Conservation (phyloP, 73 alveolate species). For the Symbiodinium pilosum region DNA sequence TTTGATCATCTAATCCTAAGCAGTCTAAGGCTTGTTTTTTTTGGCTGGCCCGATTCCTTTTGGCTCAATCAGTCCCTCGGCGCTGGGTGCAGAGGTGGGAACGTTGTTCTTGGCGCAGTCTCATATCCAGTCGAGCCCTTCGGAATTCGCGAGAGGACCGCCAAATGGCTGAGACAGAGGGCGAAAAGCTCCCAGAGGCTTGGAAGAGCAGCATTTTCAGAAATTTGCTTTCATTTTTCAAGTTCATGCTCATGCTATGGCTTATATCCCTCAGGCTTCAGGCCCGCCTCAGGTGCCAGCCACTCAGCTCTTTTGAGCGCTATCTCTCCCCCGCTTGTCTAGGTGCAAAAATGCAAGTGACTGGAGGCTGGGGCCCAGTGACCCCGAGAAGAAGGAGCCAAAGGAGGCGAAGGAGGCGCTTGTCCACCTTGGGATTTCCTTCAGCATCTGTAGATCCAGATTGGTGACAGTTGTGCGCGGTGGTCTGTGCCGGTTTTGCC, state of each 20-base stretch:
- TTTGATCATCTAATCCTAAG: no score
- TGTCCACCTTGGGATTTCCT: no score
- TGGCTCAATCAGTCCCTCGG: constrained; percentile 1
- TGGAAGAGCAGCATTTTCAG: no score
- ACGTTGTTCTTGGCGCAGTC: not conserved
- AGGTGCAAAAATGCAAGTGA: not conserved
- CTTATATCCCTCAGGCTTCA: not conserved
- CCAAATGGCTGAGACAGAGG: constrained; percentile 7
- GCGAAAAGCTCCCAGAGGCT: not conserved
- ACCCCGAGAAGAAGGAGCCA: not conserved
- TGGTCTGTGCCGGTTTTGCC: no score
- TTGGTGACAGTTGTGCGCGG: no score
- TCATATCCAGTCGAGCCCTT: no score
- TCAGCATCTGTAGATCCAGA: no score
- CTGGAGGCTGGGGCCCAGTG: not conserved
- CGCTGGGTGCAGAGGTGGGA: constrained; percentile 9
- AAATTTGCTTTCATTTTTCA: not conserved
- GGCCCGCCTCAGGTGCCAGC: constrained; percentile 6
- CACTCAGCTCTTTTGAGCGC: not conserved
- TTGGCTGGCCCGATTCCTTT: no score
- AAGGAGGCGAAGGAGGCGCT: not conserved
- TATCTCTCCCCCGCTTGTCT: no score
- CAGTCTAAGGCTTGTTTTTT: no score
- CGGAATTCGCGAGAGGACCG: not conserved
- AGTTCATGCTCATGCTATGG: no score